A percentile compares a stretch with the other conserved stretches of the same genome.
Conservation (phyloP, 257 asterid species). For the Plectranthus barbatus region DNA sequence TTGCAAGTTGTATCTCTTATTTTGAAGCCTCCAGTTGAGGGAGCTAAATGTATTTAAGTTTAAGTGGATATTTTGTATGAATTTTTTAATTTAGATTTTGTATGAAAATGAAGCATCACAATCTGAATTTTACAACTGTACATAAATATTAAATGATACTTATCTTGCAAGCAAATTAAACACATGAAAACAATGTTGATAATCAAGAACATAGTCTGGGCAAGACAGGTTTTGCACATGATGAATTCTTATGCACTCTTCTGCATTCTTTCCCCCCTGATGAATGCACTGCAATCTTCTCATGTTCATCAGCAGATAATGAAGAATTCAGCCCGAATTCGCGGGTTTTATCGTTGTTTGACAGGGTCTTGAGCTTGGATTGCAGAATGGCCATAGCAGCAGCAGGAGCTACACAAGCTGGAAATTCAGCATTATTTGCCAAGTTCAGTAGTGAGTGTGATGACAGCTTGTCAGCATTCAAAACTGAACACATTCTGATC, state of each 20-base stretch:
- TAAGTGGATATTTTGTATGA: too few species aligned
- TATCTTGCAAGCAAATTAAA: too few species aligned
- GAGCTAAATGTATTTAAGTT: too few species aligned
- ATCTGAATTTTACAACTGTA: background rate
- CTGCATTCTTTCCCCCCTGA: conserved; percentile 1
- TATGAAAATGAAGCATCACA: background rate
- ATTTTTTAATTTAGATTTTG: too few species aligned
- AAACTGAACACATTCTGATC: conserved; percentile 30
- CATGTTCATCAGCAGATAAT: conserved; percentile 3
- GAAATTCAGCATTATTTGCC: conserved; percentile 29
- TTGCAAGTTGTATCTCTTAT: too few species aligned
- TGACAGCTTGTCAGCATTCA: conserved; percentile 41
- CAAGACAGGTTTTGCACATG: conserved; percentile 5
- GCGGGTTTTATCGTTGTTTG: background rate
- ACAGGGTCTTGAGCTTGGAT: conserved; percentile 12
- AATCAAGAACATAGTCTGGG: conserved; percentile 23
- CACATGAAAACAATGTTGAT: background rate
- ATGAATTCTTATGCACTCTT: conserved; percentile 14
- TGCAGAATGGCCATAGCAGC: conserved; percentile 17
- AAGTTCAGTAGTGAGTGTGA: conserved; percentile 13
- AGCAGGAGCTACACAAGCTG: conserved; percentile 23
- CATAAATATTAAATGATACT: background rate
- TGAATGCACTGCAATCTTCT: background rate
- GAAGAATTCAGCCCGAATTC: conserved; percentile 3
- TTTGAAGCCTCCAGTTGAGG: too few species aligned